Conservation (phyloP, 257 asterid genomes). For the Primulina huaijiensis region DNA sequence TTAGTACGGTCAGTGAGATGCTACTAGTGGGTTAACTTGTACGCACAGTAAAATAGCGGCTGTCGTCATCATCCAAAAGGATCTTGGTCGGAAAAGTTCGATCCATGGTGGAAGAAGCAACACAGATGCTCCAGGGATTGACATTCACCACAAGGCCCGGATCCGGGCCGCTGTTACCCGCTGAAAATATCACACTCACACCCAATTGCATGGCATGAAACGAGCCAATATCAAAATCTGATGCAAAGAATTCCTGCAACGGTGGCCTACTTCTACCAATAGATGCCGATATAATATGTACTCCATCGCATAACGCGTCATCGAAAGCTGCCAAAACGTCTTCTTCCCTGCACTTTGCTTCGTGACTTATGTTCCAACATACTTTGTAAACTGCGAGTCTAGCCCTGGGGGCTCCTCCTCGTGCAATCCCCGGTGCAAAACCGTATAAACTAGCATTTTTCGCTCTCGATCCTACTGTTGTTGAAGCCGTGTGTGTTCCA, state of each 20-base stretch:
- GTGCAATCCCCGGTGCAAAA: constrained; percentile 41
- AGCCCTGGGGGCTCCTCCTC: constrained; percentile 74
- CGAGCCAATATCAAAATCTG: constrained; percentile 41
- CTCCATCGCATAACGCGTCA: constrained; percentile 62
- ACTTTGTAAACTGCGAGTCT: constrained; percentile 65
- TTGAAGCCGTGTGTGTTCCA: constrained; percentile 71
- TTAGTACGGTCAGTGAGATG: too few relatives aligned
- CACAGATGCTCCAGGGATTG: constrained; percentile 60
- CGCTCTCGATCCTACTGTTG: constrained; percentile 45
- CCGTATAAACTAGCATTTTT: constrained; percentile 30
- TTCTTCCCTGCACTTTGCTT: constrained; percentile 44
- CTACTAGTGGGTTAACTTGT: too few relatives aligned
- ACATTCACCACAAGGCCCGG: constrained; percentile 42
- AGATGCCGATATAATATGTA: constrained; percentile 47
- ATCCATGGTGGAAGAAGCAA: constrained; percentile 55
- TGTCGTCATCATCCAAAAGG: constrained; percentile 26
- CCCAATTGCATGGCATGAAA: constrained; percentile 54
- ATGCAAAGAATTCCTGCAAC: constrained; percentile 22
- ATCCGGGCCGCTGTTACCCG: constrained; percentile 59
- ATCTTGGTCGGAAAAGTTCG: constrained; percentile 50
- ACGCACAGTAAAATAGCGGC: background rate
- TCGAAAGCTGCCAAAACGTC: constrained; percentile 61
- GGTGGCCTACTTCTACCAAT: constrained; percentile 42
- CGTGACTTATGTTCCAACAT: constrained; percentile 48
- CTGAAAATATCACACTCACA: constrained; percentile 47